These are phyloP conservation scores for Penicillium sp. DNA, from an alignment of 2,329 filamentous ascomycete species.

Conservation along the genomic window DNA sequence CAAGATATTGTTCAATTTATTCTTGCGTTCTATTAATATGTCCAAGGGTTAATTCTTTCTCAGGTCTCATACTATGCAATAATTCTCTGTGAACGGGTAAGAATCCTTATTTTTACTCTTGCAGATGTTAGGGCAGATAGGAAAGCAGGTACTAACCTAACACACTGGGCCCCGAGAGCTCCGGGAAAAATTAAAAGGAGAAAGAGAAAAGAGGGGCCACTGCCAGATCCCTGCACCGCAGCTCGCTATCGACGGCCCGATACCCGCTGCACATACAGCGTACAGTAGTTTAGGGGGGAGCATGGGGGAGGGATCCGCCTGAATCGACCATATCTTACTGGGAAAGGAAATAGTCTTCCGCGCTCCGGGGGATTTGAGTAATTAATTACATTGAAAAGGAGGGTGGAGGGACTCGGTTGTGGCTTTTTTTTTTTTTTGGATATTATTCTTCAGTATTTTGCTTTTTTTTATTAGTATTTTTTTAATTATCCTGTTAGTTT, in stretches of 20 bases:
- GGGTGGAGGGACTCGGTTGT: background rate
- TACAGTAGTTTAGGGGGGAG: constrained; percentile 15
- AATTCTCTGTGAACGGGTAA: background rate
- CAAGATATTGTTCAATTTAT: background rate
- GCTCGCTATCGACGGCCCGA: constrained; percentile 24
- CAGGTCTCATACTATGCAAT: background rate
- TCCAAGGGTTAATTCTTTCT: background rate
- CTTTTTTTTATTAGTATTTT: background rate
- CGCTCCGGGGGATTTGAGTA: background rate
- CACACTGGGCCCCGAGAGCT: background rate
- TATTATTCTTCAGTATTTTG: background rate
- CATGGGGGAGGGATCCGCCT: constrained; percentile 9
- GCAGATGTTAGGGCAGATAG: background rate
- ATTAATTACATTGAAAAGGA: background rate
- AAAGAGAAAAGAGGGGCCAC: background rate
- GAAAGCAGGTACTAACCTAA: constrained; percentile 3
- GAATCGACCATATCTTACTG: background rate
- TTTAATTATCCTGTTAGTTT: background rate
- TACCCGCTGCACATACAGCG: constrained; percentile 21
- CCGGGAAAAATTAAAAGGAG: background rate
- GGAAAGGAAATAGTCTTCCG: background rate
- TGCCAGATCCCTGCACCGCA: constrained; percentile 21
- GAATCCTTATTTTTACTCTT: background rate
- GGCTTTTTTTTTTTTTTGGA: constrained; percentile 1
- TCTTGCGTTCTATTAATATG: background rate